phyloP scores from a whole-genome alignment of 768 basidiomycete genomes.

The Agaricus subrufescens region DNA sequence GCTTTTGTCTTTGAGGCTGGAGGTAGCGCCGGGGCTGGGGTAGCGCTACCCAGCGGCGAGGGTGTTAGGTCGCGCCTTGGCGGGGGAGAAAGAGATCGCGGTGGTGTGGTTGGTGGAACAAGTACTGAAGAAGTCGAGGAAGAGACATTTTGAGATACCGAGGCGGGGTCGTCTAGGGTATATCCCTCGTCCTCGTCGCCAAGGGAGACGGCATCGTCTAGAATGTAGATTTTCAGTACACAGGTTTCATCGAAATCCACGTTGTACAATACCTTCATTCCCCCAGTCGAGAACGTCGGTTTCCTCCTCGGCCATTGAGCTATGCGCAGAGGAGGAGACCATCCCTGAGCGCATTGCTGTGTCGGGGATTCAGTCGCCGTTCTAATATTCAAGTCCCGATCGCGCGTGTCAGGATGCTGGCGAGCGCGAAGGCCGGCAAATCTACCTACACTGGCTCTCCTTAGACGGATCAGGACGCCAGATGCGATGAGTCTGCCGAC shows the following conservation, averaged over 20 bases:
- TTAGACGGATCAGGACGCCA: conserved; percentile 30
- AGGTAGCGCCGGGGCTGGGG: conserved; percentile 8
- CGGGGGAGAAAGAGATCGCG: neutral
- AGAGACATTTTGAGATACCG: conserved; percentile 6
- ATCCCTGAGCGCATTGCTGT: conserved; percentile 5
- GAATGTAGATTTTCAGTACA: conserved; percentile 45
- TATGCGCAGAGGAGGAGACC: conserved; percentile 13
- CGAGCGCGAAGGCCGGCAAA: too few relatives aligned
- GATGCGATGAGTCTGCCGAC: conserved; percentile 36
- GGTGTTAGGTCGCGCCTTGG: neutral
- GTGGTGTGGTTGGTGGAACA: neutral
- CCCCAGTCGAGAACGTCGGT: conserved; percentile 69
- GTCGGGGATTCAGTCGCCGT: conserved; percentile 19
- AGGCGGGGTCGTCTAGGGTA: conserved; percentile 20
- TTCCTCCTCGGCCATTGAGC: conserved; percentile 61
- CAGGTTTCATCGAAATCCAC: conserved; percentile 12
- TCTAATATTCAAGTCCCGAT: conserved; percentile 18
- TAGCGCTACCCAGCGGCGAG: neutral
- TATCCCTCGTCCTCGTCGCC: conserved; percentile 67
- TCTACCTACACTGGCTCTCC: conserved; percentile 30
- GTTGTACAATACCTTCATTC: conserved; percentile 38
- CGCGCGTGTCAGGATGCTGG: neutral
- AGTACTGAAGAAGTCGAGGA: neutral
- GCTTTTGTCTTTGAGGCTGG: conserved; percentile 18
- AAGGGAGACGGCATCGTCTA: conserved; percentile 58